Percentiles rank a stretch among this genome's conserved stretches.
Conservation (phyloP, 768 basidiomycete genomes). For the Russula sp. region DNA sequence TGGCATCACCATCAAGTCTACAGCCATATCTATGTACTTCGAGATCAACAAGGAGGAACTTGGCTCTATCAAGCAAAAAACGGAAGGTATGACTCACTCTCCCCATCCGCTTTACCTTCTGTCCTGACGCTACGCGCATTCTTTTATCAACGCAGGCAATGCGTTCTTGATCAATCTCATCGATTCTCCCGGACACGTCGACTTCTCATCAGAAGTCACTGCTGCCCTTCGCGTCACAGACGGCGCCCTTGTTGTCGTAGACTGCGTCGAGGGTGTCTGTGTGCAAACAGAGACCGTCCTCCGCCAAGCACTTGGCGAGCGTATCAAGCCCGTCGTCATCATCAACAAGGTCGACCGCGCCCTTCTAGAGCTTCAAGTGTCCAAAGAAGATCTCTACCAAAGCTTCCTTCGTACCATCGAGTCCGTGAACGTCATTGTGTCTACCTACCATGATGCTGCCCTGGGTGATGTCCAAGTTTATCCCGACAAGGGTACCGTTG, state of each 20-base stretch:
- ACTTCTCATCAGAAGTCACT: constrained; percentile 99
- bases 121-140: constrained; percentile 22
- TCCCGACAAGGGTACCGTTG: constrained; percentile 97
- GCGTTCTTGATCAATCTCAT: constrained; percentile 99
- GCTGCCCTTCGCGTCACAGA: constrained; percentile 99
- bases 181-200: constrained; percentile 99
- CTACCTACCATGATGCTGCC: constrained; percentile 89
- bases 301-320: constrained; percentile 94
- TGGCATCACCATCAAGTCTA: constrained; percentile 99
- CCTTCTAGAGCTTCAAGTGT: constrained; percentile 94
- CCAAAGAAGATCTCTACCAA: constrained; percentile 96
- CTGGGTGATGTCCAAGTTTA: constrained; percentile 99
- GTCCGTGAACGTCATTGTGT: constrained; percentile 96
- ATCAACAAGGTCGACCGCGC: constrained; percentile 99
- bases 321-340: constrained; percentile 98
- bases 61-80: constrained; percentile 86
- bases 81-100: constrained; percentile 57
- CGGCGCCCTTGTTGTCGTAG: constrained; percentile 98
- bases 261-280: constrained; percentile 99
- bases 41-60: constrained; percentile 90
- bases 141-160: constrained; percentile 49
- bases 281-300: constrained; percentile 99
- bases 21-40: constrained; percentile 99
- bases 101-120: constrained; percentile 14
- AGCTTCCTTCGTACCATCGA: constrained; percentile 97